Conservation (phyloP, 306 rosid genomes). For the Albizia julibrissin region DNA sequence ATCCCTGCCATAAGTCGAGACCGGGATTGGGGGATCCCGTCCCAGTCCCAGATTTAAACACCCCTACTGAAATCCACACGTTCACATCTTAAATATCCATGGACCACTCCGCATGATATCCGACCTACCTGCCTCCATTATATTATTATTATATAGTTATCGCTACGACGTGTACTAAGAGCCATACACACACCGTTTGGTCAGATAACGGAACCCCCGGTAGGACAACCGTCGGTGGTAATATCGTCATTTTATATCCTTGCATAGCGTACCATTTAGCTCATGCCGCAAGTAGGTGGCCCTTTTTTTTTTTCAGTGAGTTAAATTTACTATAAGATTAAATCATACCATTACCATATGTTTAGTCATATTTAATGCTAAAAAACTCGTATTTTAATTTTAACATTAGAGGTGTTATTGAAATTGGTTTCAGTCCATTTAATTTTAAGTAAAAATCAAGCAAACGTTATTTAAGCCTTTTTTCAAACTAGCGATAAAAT, state of each 20-base stretch:
- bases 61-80: not conserved
- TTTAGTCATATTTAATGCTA: not conserved
- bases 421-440: not conserved
- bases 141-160: not conserved
- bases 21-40: too few species aligned
- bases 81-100: not conserved
- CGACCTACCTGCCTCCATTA: not conserved
- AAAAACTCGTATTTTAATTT: not conserved
- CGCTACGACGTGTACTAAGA: not conserved
- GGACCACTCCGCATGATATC: conserved; percentile 31
- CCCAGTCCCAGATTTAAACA: too few species aligned
- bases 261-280: not conserved
- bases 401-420: not conserved
- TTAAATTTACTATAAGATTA: too few species aligned
- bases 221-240: conserved; percentile 51
- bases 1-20: too few species aligned
- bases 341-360: too few species aligned
- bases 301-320: not conserved
- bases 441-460: not conserved
- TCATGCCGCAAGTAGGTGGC: not conserved
- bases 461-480: not conserved
- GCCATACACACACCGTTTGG: conserved; percentile 18
- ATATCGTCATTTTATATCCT: not conserved
- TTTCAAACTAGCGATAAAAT: too few species aligned
- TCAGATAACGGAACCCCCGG: conserved; percentile 29